A percentile compares a stretch with the other conserved stretches of the same genome.
Evolutionary conservation across 2,329 filamentous ascomycete species (phyloP).

Genomic region (Didymella lethalis): DNA sequence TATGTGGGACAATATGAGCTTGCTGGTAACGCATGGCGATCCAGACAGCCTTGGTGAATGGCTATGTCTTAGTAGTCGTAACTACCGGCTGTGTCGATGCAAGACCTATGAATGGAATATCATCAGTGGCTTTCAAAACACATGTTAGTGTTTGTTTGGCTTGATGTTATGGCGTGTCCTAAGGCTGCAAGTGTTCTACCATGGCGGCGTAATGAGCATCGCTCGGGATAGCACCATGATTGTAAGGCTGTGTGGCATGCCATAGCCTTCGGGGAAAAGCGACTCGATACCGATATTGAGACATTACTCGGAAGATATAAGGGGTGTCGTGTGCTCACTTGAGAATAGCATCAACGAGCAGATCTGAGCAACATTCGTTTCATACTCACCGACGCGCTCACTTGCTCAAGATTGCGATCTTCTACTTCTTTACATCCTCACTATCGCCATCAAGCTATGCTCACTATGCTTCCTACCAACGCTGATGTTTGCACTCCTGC

Average conservation of each 20-base stretch:
- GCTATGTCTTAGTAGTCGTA: slow-evolving; percentile 30
- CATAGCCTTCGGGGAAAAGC: slow-evolving; percentile 7
- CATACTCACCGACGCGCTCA: background rate
- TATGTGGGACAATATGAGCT: slow-evolving; percentile 3
- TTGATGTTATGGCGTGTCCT: slow-evolving; percentile 17
- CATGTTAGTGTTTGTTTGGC: slow-evolving; percentile 7
- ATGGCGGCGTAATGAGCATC: slow-evolving; percentile 17
- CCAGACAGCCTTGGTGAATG: slow-evolving; percentile 16
- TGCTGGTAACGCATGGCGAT: slow-evolving; percentile 12
- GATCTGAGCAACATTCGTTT: slow-evolving; percentile 18
- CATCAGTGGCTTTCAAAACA: slow-evolving; percentile 10
- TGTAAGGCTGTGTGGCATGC: slow-evolving; percentile 22
- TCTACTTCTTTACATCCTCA: background rate
- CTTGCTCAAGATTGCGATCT: background rate
- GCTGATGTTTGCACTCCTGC: slow-evolving; percentile 10
- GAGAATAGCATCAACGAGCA: slow-evolving; percentile 13
- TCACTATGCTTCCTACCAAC: slow-evolving; percentile 22
- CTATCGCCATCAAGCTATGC: slow-evolving; percentile 15
- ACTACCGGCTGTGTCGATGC: slow-evolving; percentile 29
- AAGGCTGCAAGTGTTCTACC: slow-evolving; percentile 22
- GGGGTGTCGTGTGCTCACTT: slow-evolving; percentile 25
- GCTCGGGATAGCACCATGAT: slow-evolving; percentile 1
- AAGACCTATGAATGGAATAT: slow-evolving; percentile 4
- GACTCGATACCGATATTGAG: background rate
- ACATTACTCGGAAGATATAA: slow-evolving; percentile 23